Evolutionary conservation across 1,139 yeast species (phyloP).

Genomic region (Arxiozyma slooffiae): DNA sequence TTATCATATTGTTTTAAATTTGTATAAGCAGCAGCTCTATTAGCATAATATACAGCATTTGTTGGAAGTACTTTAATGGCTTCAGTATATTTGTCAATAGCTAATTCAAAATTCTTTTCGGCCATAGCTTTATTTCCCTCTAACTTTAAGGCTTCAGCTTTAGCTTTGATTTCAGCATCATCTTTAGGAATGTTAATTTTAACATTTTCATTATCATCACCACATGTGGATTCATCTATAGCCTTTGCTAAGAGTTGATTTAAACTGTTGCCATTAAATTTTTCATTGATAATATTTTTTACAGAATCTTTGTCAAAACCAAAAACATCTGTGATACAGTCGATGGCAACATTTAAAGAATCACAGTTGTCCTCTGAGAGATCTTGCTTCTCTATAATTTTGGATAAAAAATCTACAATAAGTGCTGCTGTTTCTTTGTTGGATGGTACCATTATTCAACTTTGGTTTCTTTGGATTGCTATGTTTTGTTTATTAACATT

Average conservation of each 20-base stretch:
- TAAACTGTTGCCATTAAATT: conserved; percentile 44
- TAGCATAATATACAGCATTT: conserved; percentile 79
- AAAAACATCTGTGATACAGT: conserved; percentile 83
- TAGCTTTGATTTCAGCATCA: conserved; percentile 45
- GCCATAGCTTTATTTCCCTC: conserved; percentile 93
- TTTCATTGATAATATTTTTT: conserved; percentile 30
- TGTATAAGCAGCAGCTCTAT: conserved; percentile 95
- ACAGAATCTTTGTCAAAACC: conserved; percentile 48
- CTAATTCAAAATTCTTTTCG: conserved; percentile 55
- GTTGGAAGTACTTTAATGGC: conserved; percentile 66
- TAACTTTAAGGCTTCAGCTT: conserved; percentile 74
- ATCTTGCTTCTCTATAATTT: conserved; percentile 50
- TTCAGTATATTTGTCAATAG: conserved; percentile 66
- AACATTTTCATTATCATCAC: conserved; percentile 24
- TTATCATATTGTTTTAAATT: conserved; percentile 62
- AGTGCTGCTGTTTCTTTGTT: conserved; percentile 66
- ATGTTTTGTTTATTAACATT: background rate
- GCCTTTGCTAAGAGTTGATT: conserved; percentile 27
- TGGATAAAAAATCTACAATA: conserved; percentile 61
- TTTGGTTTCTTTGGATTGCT: background rate
- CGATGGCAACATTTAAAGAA: conserved; percentile 91
- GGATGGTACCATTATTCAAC: conserved; percentile 19
- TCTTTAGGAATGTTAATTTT: conserved; percentile 38
- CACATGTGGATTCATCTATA: conserved; percentile 5
- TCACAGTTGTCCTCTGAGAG: conserved; percentile 75